Base-by-base conservation (phyloP, 1,284 basidiomycete genomes). In the Entoloma clypeatum region DNA sequence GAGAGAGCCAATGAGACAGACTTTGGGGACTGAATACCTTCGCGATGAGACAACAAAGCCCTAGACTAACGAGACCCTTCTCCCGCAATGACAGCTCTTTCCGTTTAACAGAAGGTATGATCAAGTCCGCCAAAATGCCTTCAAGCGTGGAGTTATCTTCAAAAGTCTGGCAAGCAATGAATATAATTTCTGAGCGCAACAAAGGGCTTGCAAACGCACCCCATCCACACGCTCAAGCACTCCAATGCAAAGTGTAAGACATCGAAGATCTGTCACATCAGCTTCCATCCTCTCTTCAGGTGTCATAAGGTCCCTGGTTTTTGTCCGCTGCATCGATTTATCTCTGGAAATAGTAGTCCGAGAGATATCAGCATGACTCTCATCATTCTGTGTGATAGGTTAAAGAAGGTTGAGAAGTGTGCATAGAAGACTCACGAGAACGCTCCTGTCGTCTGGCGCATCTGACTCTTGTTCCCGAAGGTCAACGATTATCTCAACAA, bases 121-220 rank as follows among this genome's bases (percentile, higher is more conserved):
- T 92, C 17, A 98, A 70, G 54, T 97, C 92, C 2, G 83, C 79
- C 2, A 98, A 69, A 25, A 98, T 77, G 23, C 95, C 95, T 57
- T 95, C 87, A 33, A 98, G 71, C 0, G 90, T 93, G 2, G 91
- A 91, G 63, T 98, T 95, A 53, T 97, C 93, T 58, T 95, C 90
- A 47, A 98, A 83, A 1, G 81, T 86, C 86, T 91, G 55, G 7
- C 22, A 33, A 39, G 22, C 33, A 36, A 26, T 14, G 7, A 36
- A 38, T n/a, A 16, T 23, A 41, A 25, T 36, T 19, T 9, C 16
- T 13, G n/a, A 16, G 22, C 13, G 17, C 6, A 34, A 26, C 34
- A 23, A 24, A 21, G 27, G 31, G 17, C 13, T 19, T 19, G 35
- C 19, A 21, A 33, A 43, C 10, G 40, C 54, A 93, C 92, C 16